phyloP scores from a whole-genome alignment of 805 yeast species.

The Lachancea meyersii region DNA sequence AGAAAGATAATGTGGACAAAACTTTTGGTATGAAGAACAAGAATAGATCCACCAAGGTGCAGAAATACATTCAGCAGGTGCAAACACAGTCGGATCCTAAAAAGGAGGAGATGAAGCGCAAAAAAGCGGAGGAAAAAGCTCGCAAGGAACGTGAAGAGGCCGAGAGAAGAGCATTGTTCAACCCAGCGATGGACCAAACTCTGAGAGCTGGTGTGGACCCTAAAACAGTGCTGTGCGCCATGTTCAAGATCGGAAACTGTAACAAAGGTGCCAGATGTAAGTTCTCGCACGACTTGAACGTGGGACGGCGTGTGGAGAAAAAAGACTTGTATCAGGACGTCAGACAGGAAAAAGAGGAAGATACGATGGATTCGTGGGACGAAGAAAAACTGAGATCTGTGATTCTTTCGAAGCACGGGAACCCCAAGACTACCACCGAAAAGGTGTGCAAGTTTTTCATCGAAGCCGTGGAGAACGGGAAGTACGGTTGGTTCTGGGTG shows the following conservation, averaged over 20 bases:
- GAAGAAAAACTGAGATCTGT: constrained; percentile 88
- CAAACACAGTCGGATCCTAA: constrained; percentile 57
- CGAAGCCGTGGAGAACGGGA: constrained; percentile 94
- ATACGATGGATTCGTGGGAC: constrained; percentile 96
- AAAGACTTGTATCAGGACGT: constrained; percentile 90
- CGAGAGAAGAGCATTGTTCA: constrained; percentile 77
- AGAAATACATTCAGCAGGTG: constrained; percentile 61
- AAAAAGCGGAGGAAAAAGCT: constrained; percentile 71
- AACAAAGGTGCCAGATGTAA: constrained; percentile 79
- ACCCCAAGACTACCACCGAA: constrained; percentile 88
- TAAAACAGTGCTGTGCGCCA: constrained; percentile 83
- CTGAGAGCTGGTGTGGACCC: constrained; percentile 98
- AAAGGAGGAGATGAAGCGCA: constrained; percentile 68
- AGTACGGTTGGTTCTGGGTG: constrained; percentile 98
- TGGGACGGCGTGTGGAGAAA: constrained; percentile 85
- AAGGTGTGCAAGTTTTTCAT: constrained; percentile 90
- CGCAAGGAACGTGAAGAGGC: constrained; percentile 85
- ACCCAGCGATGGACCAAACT: constrained; percentile 56
- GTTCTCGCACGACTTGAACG: constrained; percentile 80
- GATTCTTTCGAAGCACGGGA: constrained; percentile 87
- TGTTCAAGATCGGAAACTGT: constrained; percentile 82
- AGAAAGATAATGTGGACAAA: constrained; percentile 75
- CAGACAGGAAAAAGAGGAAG: constrained; percentile 60
- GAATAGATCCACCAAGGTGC: constrained; percentile 89
- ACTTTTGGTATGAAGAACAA: constrained; percentile 95